phyloP scores from a whole-genome alignment of 192 early-diverging fungal genomes.

The Backusella parvicylindrica region DNA sequence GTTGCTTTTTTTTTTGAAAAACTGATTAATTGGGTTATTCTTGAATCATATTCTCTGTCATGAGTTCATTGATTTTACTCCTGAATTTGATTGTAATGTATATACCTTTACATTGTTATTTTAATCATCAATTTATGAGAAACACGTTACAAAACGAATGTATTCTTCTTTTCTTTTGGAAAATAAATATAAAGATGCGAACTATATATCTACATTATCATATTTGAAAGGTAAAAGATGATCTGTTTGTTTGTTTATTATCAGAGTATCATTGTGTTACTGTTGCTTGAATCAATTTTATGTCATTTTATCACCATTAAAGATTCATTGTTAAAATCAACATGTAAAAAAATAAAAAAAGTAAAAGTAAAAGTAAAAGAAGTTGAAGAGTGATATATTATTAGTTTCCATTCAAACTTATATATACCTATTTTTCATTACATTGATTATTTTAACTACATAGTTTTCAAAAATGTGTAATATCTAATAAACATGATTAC shows the following conservation, averaged over 20 bases:
- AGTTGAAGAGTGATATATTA: too few species aligned
- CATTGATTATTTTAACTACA: too few species aligned
- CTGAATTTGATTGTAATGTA: not conserved
- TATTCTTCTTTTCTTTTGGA: too few species aligned
- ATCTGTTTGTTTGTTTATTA: not conserved
- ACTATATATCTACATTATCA: too few species aligned
- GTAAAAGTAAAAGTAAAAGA: too few species aligned
- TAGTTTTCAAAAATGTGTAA: not conserved
- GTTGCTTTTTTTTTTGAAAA: too few species aligned
- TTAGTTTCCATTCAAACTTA: too few species aligned
- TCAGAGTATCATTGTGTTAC: not conserved
- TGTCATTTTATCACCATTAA: not conserved
- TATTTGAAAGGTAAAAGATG: not conserved
- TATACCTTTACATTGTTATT: too few species aligned
- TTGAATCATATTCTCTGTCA: not conserved
- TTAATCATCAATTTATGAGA: too few species aligned
- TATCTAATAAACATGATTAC: not conserved
- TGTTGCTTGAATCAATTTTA: not conserved
- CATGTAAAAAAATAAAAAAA: not conserved
- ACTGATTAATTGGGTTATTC: not conserved
- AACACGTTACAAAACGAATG: not conserved
- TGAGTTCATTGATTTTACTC: not conserved
- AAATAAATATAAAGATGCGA: not conserved
- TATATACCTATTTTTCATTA: too few species aligned
- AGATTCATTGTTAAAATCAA: not conserved